Percentiles rank a stretch among this genome's conserved stretches.
Conservation (phyloP, 768 basidiomycete species). For the Boletus eberwhitei region DNA sequence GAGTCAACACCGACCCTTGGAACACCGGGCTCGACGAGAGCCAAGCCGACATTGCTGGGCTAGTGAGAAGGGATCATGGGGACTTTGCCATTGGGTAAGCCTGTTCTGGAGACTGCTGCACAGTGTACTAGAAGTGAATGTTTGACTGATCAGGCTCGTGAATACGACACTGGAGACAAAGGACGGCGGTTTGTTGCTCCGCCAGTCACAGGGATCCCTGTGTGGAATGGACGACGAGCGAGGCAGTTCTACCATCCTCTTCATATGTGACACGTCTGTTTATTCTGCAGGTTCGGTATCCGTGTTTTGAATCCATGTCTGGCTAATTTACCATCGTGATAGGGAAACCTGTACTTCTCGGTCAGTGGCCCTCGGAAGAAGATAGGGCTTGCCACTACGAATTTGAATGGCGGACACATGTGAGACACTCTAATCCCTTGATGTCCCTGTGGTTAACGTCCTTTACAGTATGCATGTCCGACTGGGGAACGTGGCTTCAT, state of each 20-base stretch:
- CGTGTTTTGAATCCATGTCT: background rate
- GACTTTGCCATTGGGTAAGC: conserved; percentile 73
- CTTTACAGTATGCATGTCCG: conserved; percentile 64
- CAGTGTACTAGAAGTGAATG: background rate
- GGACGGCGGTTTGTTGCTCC: conserved; percentile 51
- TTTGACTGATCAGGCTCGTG: conserved; percentile 19
- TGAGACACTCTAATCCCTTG: conserved; percentile 33
- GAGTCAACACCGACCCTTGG: conserved; percentile 56
- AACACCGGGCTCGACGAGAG: conserved; percentile 47
- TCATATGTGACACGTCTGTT: conserved; percentile 69
- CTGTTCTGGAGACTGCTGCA: background rate
- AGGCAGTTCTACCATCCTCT: conserved; percentile 69
- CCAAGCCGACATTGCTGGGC: conserved; percentile 55
- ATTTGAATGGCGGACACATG: conserved; percentile 82
- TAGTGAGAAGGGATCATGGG: conserved; percentile 57
- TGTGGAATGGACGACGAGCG: conserved; percentile 46
- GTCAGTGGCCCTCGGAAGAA: conserved; percentile 60
- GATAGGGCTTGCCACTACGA: conserved; percentile 72
- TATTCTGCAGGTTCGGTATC: conserved; percentile 45
- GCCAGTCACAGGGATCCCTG: conserved; percentile 58
- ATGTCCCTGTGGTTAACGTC: background rate
- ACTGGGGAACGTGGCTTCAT: conserved; percentile 51
- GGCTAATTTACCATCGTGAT: background rate
- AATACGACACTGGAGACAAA: conserved; percentile 63
- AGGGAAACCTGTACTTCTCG: conserved; percentile 56